Evolutionary conservation across 371 early-diverging fungal species (phyloP).

Genomic region (Apophysomyces trapeziformis): DNA sequence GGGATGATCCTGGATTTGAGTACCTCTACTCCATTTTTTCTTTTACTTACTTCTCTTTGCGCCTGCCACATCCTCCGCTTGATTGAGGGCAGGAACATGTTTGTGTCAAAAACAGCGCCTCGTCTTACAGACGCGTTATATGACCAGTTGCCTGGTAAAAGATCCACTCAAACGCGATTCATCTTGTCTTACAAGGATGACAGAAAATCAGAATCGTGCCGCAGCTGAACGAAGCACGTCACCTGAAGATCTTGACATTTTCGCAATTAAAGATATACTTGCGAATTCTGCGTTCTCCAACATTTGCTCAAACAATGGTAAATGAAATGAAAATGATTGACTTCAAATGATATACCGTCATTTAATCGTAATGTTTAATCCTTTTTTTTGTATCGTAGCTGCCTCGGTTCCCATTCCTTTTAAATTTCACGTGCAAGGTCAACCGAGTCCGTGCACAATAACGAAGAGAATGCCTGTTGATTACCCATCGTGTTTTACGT

Average conservation of each 20-base stretch:
- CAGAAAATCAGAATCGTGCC: neutral
- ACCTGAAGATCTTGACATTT: neutral
- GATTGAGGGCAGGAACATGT: neutral
- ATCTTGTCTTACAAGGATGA: neutral
- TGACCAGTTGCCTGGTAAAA: neutral
- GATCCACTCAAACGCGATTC: neutral
- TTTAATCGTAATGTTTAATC: neutral
- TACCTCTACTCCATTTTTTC: neutral
- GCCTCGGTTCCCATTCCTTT: neutral
- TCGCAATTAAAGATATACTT: neutral
- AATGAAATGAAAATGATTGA: neutral
- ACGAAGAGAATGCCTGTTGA: neutral
- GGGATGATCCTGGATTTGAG: neutral
- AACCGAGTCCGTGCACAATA: neutral
- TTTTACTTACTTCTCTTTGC: neutral
- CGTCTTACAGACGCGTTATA: neutral
- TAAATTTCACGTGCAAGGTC: neutral
- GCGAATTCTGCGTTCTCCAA: slow-evolving; percentile 13
- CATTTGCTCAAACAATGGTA: neutral
- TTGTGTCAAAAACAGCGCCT: neutral
- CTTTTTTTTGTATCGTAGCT: neutral
- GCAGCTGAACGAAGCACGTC: neutral
- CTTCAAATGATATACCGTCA: neutral
- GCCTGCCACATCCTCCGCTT: neutral
- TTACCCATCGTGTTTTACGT: neutral